phyloP scores from a whole-genome alignment of 73 alveolate genomes.

The Paraurostyla sp. region DNA sequence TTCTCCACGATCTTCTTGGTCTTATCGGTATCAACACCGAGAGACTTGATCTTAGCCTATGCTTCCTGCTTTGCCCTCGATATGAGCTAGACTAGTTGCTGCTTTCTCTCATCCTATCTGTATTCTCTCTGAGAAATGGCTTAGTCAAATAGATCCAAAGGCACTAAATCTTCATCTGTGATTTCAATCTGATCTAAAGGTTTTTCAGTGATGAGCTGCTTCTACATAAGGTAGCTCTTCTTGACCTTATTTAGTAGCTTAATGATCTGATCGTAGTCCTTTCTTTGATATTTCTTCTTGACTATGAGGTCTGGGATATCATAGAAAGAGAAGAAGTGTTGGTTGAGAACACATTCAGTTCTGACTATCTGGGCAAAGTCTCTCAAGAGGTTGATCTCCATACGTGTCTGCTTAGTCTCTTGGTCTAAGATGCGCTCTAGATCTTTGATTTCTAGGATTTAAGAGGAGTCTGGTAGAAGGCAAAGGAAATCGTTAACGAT shows the following conservation, averaged over 20 bases:
- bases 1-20: slow-evolving; percentile 69
- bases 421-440: slow-evolving; percentile 42
- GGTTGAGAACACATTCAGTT: slow-evolving; percentile 76
- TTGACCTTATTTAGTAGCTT: slow-evolving; percentile 56
- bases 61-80: slow-evolving; percentile 46
- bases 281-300: slow-evolving; percentile 56
- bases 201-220: slow-evolving; percentile 45
- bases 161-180: slow-evolving; percentile 80
- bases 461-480: slow-evolving; percentile 6
- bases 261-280: slow-evolving; percentile 63
- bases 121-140: slow-evolving; percentile 15
- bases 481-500: slow-evolving; percentile 56
- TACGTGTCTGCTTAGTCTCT: background rate
- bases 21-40: slow-evolving; percentile 68
- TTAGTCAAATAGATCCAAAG: slow-evolving; percentile 62
- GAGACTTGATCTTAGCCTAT: slow-evolving; percentile 22
- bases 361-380: slow-evolving; percentile 62
- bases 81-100: background rate
- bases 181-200: slow-evolving; percentile 49
- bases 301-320: slow-evolving; percentile 73
- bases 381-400: slow-evolving; percentile 27
- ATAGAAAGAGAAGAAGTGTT: slow-evolving; percentile 67
- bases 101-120: slow-evolving; percentile 29
- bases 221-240: slow-evolving; percentile 48
- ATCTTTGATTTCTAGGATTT: slow-evolving; percentile 65